Percentiles rank a stretch among this genome's conserved stretches.
Conservation (phyloP, 2,329 filamentous ascomycete genomes). For the Rutstroemia sp. region DNA sequence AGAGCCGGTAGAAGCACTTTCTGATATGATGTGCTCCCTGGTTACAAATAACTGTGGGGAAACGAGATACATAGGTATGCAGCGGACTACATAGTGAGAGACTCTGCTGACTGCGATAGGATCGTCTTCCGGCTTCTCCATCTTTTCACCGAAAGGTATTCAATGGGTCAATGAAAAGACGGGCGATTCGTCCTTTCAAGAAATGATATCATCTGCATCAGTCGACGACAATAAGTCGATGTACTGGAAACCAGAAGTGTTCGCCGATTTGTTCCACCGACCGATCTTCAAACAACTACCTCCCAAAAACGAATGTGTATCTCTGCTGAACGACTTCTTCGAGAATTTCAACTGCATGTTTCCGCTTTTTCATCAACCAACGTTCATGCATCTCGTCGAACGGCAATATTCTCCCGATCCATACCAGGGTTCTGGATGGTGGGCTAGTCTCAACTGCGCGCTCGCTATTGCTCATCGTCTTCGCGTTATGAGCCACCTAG, state of each 20-base stretch:
- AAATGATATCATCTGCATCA: slow-evolving; percentile 88
- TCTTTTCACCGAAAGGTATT: slow-evolving; percentile 96
- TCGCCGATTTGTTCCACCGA: slow-evolving; percentile 82
- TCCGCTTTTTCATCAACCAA: slow-evolving; percentile 92
- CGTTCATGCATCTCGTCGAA: slow-evolving; percentile 96
- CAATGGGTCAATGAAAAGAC: slow-evolving; percentile 98
- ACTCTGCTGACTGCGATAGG: slow-evolving; percentile 41
- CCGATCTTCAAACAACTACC: slow-evolving; percentile 79
- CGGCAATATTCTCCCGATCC: slow-evolving; percentile 88
- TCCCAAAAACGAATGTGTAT: slow-evolving; percentile 78
- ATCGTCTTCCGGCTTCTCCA: slow-evolving; percentile 95
- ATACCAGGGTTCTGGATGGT: slow-evolving; percentile 95
- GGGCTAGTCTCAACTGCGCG: slow-evolving; percentile 91
- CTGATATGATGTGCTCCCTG: slow-evolving; percentile 98
- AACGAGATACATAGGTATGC: slow-evolving; percentile 85
- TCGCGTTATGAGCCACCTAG: slow-evolving; percentile 90
- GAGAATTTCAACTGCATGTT: slow-evolving; percentile 99
- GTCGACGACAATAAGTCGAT: slow-evolving; percentile 94
- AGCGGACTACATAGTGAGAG: not conserved
- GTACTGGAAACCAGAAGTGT: slow-evolving; percentile 97
- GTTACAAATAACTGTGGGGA: slow-evolving; percentile 94
- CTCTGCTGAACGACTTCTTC: slow-evolving; percentile 87
- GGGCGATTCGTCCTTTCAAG: slow-evolving; percentile 88
- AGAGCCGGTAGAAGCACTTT: slow-evolving; percentile 76
- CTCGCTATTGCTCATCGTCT: slow-evolving; percentile 89